Conservation (phyloP, 73 alveolate species). For the Tetrahymena thermophila region DNA sequence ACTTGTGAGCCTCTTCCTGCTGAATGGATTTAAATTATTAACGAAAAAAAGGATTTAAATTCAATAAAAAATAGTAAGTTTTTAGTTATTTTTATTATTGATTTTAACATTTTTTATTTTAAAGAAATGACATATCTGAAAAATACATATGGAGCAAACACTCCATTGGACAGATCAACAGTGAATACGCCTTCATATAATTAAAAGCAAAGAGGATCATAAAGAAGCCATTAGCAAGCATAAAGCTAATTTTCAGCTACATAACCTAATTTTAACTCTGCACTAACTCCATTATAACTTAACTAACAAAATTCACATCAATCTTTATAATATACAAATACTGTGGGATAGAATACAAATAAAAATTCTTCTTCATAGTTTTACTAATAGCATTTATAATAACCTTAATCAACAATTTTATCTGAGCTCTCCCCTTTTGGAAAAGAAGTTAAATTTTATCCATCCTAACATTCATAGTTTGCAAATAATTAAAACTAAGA, state of each 20-base stretch:
- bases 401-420: background rate
- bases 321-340: background rate
- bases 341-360: background rate
- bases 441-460: background rate
- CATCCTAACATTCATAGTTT: background rate
- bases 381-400: background rate
- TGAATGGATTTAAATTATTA: conserved; percentile 39
- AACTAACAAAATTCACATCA: background rate
- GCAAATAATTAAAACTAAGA: background rate
- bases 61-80: background rate
- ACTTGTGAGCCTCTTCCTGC: conserved; percentile 54
- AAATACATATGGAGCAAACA: background rate
- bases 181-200: background rate
- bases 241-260: background rate
- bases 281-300: background rate
- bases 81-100: background rate
- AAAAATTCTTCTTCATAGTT: background rate
- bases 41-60: conserved; percentile 23
- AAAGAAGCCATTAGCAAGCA: background rate
- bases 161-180: background rate
- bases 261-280: background rate
- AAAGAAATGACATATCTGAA: background rate
- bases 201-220: background rate
- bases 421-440: background rate
- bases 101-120: background rate